Conservation (phyloP, 257 asterid genomes). For the Nicotiana otophora region DNA sequence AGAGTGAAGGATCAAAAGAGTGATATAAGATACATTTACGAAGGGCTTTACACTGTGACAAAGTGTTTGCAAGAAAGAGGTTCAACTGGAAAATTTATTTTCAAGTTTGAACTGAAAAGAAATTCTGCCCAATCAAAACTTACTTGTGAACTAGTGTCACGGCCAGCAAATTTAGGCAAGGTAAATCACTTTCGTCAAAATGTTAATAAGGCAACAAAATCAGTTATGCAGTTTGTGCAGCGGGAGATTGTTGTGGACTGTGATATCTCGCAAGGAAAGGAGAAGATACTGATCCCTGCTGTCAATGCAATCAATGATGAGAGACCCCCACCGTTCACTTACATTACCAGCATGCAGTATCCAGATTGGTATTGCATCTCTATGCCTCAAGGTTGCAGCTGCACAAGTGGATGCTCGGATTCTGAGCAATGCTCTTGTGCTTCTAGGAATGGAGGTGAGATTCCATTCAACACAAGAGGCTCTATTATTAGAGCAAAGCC, state of each 20-base stretch:
- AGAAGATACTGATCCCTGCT: conserved; percentile 25
- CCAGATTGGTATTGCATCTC: conserved; percentile 23
- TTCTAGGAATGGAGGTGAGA: conserved; percentile 39
- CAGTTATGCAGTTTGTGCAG: background rate
- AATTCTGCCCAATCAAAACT: conserved; percentile 23
- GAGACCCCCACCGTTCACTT: conserved; percentile 34
- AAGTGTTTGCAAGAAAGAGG: conserved; percentile 27
- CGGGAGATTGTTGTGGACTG: conserved; percentile 9
- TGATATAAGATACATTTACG: conserved; percentile 11
- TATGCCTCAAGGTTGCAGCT: conserved; percentile 27
- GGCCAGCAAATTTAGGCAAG: background rate
- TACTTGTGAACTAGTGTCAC: background rate
- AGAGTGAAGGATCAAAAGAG: background rate
- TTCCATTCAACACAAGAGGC: conserved; percentile 45
- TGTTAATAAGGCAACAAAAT: background rate
- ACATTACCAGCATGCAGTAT: conserved; percentile 22
- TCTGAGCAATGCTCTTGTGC: conserved; percentile 27
- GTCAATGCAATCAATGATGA: conserved; percentile 33
- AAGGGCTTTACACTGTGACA: conserved; percentile 35
- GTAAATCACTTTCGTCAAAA: background rate
- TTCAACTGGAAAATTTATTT: conserved; percentile 17
- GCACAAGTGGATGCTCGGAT: conserved; percentile 40
- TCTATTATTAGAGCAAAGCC: conserved; percentile 11
- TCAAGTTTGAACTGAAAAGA: conserved; percentile 41
- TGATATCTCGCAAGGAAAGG: conserved; percentile 45